Percentiles rank a stretch among this genome's conserved stretches.
These are phyloP conservation scores for Boletus vermiculosoides DNA, from an alignment of 768 basidiomycete species.

Conservation along the genomic window DNA sequence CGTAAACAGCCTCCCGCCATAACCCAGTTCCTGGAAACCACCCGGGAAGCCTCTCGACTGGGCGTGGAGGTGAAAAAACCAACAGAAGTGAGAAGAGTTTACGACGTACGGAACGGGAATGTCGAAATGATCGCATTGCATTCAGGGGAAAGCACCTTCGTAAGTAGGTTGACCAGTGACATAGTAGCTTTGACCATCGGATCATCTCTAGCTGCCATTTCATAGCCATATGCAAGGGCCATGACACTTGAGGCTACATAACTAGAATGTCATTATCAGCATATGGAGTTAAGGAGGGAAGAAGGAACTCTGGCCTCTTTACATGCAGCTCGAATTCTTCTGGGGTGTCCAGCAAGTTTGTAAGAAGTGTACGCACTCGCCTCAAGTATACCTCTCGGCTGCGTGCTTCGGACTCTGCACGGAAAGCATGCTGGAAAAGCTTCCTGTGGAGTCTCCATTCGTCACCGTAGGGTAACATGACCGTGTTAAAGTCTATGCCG, in stretches of 20 bases:
- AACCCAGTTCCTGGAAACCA: constrained; percentile 27
- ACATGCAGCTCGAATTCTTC: constrained; percentile 25
- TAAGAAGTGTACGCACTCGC: constrained; percentile 21
- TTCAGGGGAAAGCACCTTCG: constrained; percentile 22
- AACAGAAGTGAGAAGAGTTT: not conserved
- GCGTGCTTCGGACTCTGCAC: constrained; percentile 19
- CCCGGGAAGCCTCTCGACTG: constrained; percentile 23
- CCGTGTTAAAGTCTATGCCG: constrained; percentile 28
- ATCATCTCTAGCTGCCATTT: constrained; percentile 16
- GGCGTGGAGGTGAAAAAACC: not conserved
- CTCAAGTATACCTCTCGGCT: constrained; percentile 22
- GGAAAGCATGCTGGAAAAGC: constrained; percentile 30
- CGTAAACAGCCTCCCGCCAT: constrained; percentile 18
- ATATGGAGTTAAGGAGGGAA: too few species aligned
- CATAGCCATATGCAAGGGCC: constrained; percentile 28
- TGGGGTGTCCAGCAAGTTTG: constrained; percentile 22
- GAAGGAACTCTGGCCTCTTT: constrained; percentile 13
- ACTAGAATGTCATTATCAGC: constrained; percentile 1
- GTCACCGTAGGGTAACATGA: constrained; percentile 29
- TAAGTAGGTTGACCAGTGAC: constrained; percentile 19
- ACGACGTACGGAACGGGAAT: constrained; percentile 24
- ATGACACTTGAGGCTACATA: constrained; percentile 27
- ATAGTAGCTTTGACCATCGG: constrained; percentile 21
- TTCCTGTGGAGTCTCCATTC: constrained; percentile 33
- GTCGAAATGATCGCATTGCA: constrained; percentile 18